Evolutionary conservation across 257 asterid genomes (phyloP), one percentile per base, ranked within the genome.

Genomic region (Cynanchum wilfordii): DNA sequence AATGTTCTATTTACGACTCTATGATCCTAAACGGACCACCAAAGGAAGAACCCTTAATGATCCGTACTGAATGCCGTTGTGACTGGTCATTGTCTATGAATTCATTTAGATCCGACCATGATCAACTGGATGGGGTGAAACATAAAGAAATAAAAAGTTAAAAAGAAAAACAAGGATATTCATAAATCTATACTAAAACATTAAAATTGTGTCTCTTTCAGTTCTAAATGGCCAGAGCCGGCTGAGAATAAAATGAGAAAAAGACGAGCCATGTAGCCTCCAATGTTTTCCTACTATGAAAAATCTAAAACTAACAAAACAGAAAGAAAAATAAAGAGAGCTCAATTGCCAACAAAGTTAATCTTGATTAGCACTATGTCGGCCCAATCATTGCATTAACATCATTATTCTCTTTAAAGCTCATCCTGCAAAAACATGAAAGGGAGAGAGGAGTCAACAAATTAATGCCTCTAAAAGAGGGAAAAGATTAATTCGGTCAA

Each of bases 381-480:
- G 62, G 50, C 69, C 69, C 57, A 45, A 63, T 79, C 27, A 58
- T 60, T 40, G 58, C 72, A 68, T 68, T 59, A 27, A 44, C 13
- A 69, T 20, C 54, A 42, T 42, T n/a, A 42, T 42, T n/a, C 58
- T 76, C 73, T 86, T 85, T 79, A 90, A 51, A 90, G 87, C 75
- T 92, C 98, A 73, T 92, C 98, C 96, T 92, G 96, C 83, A 54
- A 68, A 77, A 72, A 25, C 10, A 17, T 47, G 29, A 3, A 20
- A 56, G 0, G 69, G 10, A 72, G 3, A 45, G 3, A 30, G 16
- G 51, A 25, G 12, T 71, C 54, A 73, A 24, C 38, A 66, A 40
- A n/a, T 57, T 9, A 49, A 25, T 9, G 22, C 20, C 57, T 17
- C 57, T 17, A 10, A 54, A 52, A 17, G 17, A n/a, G 20, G 50